phyloP scores from a whole-genome alignment of 2,329 filamentous ascomycete genomes.

The Colletotrichum nymphaeae region DNA sequence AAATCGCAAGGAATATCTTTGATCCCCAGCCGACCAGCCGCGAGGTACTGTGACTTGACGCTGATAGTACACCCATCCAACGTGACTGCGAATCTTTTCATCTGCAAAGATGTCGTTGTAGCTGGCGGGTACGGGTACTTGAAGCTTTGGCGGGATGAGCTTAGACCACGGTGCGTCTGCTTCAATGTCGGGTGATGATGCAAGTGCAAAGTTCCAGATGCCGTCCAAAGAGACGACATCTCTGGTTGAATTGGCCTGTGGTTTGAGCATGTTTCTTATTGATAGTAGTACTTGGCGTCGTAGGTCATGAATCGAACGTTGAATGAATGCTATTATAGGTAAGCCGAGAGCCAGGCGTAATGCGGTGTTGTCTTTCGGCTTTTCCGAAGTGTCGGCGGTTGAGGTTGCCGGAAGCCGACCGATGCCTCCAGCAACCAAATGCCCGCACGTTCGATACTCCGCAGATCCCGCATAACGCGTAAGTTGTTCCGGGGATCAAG shows the following conservation, averaged over 20 bases:
- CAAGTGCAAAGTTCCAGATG: conserved; percentile 41
- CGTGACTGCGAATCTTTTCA: conserved; percentile 40
- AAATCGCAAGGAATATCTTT: conserved; percentile 40
- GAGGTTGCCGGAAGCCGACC: not conserved
- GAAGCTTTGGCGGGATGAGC: conserved; percentile 37
- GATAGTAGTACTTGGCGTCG: not conserved
- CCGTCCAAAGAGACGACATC: conserved; percentile 39
- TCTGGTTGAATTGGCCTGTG: conserved; percentile 35
- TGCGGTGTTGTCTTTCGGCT: not conserved
- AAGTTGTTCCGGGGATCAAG: too few species aligned
- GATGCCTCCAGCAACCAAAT: not conserved
- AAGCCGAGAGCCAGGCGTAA: not conserved
- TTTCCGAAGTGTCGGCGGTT: not conserved
- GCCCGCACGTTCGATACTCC: not conserved
- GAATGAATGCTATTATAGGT: too few species aligned
- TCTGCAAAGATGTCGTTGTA: conserved; percentile 42
- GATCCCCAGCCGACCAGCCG: conserved; percentile 25
- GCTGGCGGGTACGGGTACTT: conserved; percentile 40
- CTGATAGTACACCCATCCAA: conserved; percentile 47
- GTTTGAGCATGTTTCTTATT: conserved; percentile 34
- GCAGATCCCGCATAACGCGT: too few species aligned
- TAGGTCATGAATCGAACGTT: not conserved
- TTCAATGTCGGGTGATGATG: conserved; percentile 28
- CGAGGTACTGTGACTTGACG: conserved; percentile 40
- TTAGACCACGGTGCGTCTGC: conserved; percentile 38